phyloP scores from a whole-genome alignment of 805 yeast genomes.

The Teunomyces lycoperdinae region DNA sequence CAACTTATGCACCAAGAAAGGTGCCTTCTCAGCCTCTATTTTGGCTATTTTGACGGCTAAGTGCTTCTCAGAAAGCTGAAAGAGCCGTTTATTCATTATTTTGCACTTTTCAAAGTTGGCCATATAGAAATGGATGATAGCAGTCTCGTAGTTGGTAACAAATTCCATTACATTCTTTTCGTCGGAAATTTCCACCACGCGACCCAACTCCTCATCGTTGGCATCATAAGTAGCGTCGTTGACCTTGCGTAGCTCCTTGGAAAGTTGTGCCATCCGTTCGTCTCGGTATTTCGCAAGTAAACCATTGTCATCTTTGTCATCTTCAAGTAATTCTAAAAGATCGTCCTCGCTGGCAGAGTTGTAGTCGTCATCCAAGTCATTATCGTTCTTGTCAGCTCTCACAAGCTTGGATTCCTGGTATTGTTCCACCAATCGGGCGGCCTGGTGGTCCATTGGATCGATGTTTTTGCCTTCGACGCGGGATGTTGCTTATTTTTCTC shows the following conservation, averaged over 20 bases:
- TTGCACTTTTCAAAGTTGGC: constrained; percentile 59
- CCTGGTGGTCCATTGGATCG: constrained; percentile 28
- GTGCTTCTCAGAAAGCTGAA: constrained; percentile 54
- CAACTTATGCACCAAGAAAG: constrained; percentile 66
- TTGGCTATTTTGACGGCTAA: constrained; percentile 50
- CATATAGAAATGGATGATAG: constrained; percentile 63
- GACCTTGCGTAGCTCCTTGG: constrained; percentile 39
- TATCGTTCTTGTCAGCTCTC: constrained; percentile 19
- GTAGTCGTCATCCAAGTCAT: constrained; percentile 12
- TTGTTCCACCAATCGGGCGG: constrained; percentile 36
- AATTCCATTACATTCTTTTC: constrained; percentile 59
- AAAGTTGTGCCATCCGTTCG: constrained; percentile 56
- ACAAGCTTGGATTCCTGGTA: constrained; percentile 43
- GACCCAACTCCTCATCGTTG: constrained; percentile 39
- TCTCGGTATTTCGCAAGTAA: constrained; percentile 56
- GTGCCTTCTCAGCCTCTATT: constrained; percentile 62
- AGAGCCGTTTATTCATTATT: constrained; percentile 48
- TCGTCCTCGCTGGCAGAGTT: constrained; percentile 10
- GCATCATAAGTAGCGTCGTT: constrained; percentile 23
- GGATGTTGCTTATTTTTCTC: not conserved
- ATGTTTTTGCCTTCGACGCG: not conserved
- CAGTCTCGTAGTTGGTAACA: constrained; percentile 40
- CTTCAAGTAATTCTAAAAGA: constrained; percentile 41
- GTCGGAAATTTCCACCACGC: constrained; percentile 36
- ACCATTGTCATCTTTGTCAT: constrained; percentile 35